Percentiles rank a stretch among this genome's conserved stretches.
Evolutionary conservation across 345 rosid genomes (phyloP).

Genomic region (Sisymbrium altissimum): DNA sequence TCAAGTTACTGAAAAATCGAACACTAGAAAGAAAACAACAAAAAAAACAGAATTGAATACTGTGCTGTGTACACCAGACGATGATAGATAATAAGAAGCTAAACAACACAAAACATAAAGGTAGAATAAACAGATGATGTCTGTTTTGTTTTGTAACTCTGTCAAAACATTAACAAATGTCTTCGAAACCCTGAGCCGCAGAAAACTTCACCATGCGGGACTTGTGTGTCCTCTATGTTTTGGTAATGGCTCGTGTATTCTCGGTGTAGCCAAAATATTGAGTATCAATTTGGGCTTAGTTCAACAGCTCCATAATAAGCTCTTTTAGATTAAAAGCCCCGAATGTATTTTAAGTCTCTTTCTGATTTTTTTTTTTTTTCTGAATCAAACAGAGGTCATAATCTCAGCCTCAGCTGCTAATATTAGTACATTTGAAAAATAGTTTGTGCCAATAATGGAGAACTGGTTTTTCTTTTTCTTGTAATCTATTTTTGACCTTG

Average conservation of each 20-base stretch:
- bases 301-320: not conserved
- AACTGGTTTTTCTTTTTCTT: not conserved
- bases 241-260: not conserved
- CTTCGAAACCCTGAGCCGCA: not conserved
- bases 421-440: not conserved
- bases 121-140: not conserved
- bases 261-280: not conserved
- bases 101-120: not conserved
- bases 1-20: not conserved
- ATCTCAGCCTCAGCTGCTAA: not conserved
- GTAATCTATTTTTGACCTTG: not conserved
- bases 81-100: not conserved
- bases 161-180: constrained; percentile 17
- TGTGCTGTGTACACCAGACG: too few species aligned
- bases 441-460: not conserved
- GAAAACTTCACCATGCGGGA: not conserved
- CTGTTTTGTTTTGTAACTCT: not conserved
- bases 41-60: not conserved
- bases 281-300: constrained; percentile 2
- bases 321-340: not conserved
- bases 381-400: not conserved
- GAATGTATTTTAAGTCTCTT: not conserved
- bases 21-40: not conserved
- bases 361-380: not conserved
- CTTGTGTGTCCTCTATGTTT: constrained; percentile 12